Evolutionary conservation across 169 alveolate genomes (phyloP), one percentile per base, ranked within the genome.

Genomic region (Plasmodium falciparum): DNA sequence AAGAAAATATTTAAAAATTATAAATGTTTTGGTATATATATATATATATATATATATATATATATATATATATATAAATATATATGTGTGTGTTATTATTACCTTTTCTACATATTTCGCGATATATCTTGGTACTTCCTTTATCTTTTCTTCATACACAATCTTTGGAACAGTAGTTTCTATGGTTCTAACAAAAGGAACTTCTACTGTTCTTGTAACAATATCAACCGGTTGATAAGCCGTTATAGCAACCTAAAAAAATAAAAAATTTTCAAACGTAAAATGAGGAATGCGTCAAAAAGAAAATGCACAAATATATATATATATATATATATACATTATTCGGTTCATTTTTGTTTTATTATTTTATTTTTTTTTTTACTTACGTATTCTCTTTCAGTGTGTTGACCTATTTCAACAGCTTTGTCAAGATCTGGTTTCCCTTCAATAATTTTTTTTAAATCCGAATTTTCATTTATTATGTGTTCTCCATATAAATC

Each of bases 91-190:
- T 11, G 2, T 45, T 12, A 9, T 4, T 8, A 80, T 26, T 56
- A 93, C 97, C 96, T 93, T 95, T 73, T 95, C 97, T 33, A 93
- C 93, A 52, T 80, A 90, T 80, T 95, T 96, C 17, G 96, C 94
- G 47, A 92, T 93, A 61, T 93, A 92, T 69, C 93, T 94, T 73
- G 97, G 97, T 63, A 94, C 97, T 92, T 95, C 95, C 54, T 93
- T 92, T 47, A 95, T 94, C 62, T 93, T 95, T 69, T 88, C 96
- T 69, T 94, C 95, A 50, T 94, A 95, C 47, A 89, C 94, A 24
- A 95, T 93, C 93, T 95, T 95, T 17, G 97, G 97, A 47, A 95
- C 94, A 67, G 86, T 92, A 1, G 96, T 95, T 80, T 95, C 97
- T 33, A 93, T 93, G 49, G 95, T 88, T 20, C 94, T 78, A 63